These are phyloP conservation scores for Penicillium lividum DNA, from an alignment of 495 filamentous ascomycete genomes.

Conservation along the genomic window DNA sequence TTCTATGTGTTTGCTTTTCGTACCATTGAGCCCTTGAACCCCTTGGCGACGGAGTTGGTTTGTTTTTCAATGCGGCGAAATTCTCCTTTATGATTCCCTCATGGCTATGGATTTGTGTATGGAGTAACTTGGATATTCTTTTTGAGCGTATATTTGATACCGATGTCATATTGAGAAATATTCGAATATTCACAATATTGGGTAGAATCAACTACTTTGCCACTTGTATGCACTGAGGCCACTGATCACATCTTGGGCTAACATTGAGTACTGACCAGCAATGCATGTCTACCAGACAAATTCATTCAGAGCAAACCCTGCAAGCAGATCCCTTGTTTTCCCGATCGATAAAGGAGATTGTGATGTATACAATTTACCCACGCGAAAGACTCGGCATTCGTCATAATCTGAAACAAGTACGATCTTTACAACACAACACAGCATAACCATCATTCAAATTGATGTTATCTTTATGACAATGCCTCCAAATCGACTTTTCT, in stretches of 20 bases:
- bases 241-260: background rate
- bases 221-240: background rate
- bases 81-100: constrained; percentile 29
- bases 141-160: constrained; percentile 20
- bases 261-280: constrained; percentile 6
- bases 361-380: background rate
- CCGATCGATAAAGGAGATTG: constrained; percentile 15
- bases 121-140: constrained; percentile 6
- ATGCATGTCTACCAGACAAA: constrained; percentile 16
- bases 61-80: constrained; percentile 14
- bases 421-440: background rate
- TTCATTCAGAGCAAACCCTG: constrained; percentile 10
- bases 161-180: constrained; percentile 3
- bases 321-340: constrained; percentile 21
- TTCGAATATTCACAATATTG: background rate
- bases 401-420: constrained; percentile 3
- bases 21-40: constrained; percentile 8
- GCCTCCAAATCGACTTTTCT: no score
- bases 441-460: background rate
- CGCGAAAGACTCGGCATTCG: background rate
- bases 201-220: background rate
- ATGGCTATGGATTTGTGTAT: constrained; percentile 15
- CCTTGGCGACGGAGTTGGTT: constrained; percentile 16
- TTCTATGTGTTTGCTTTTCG: constrained; percentile 6
- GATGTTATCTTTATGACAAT: no score